A percentile compares a stretch with the other conserved stretches of the same genome.
Conservation (phyloP, 805 yeast genomes). For the Lachancea dasiensis region DNA sequence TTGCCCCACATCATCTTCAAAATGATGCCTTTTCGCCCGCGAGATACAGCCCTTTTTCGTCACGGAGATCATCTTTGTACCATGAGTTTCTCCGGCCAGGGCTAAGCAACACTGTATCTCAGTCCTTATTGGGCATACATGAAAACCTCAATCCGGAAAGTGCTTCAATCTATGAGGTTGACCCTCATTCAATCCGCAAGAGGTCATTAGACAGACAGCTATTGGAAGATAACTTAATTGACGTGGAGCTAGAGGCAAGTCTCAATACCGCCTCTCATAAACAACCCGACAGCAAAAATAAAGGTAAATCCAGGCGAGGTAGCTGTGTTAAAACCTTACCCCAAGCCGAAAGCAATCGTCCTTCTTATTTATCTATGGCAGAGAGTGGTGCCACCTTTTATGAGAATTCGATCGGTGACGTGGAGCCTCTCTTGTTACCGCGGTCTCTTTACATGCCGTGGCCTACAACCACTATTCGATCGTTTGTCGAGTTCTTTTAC, state of each 20-base stretch:
- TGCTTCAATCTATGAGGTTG: conserved; percentile 12
- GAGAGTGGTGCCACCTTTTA: conserved; percentile 14
- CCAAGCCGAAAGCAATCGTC: conserved; percentile 13
- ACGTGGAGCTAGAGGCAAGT: conserved; percentile 6
- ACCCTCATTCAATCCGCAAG: conserved; percentile 10
- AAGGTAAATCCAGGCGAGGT: neutral
- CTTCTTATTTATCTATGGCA: conserved; percentile 14
- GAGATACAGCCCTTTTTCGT: conserved; percentile 25
- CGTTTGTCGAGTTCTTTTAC: conserved; percentile 65
- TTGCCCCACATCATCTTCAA: conserved; percentile 13
- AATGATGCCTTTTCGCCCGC: conserved; percentile 11
- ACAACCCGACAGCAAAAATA: neutral
- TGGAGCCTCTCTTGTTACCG: conserved; percentile 64
- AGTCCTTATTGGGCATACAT: neutral
- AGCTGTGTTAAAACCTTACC: neutral
- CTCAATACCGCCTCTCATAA: neutral
- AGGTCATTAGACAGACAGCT: conserved; percentile 22
- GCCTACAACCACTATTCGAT: conserved; percentile 52
- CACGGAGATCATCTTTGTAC: conserved; percentile 24
- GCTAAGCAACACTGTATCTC: conserved; percentile 4
- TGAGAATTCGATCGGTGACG: conserved; percentile 17
- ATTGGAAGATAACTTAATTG: conserved; percentile 14
- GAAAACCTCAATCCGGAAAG: neutral
- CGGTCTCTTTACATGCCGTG: conserved; percentile 66
- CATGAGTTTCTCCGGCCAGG: conserved; percentile 8